Conservation (phyloP, 208 protist species). For the Leishmania amazonensis region DNA sequence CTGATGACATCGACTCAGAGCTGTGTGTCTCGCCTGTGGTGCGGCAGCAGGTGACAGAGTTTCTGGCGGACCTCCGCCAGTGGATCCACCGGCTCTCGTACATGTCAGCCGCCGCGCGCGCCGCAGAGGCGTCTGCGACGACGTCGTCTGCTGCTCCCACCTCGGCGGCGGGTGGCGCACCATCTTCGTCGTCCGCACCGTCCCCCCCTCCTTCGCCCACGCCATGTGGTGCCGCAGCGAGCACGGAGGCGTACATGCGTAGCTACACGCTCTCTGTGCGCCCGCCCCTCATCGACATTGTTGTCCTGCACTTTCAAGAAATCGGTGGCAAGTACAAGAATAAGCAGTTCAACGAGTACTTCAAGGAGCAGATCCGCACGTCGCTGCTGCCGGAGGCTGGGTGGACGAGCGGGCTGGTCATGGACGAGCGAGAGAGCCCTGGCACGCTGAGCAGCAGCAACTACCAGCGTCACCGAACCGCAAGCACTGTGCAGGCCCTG, state of each 20-base stretch:
- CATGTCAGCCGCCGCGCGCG: conserved; percentile 28
- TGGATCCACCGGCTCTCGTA: conserved; percentile 56
- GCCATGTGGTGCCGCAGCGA: neutral
- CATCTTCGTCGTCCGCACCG: neutral
- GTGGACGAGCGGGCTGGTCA: conserved; percentile 79
- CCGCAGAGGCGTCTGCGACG: neutral
- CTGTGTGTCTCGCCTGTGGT: conserved; percentile 11
- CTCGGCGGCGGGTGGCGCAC: neutral
- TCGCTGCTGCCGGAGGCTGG: conserved; percentile 68
- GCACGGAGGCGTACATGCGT: conserved; percentile 14
- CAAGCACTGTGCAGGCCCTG: neutral
- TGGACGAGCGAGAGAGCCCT: conserved; percentile 44
- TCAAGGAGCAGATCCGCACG: conserved; percentile 40
- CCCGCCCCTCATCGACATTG: conserved; percentile 67
- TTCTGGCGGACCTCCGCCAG: conserved; percentile 60
- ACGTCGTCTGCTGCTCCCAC: conserved; percentile 1
- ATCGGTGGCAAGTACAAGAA: conserved; percentile 74
- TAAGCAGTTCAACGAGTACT: conserved; percentile 54
- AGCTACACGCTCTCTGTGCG: conserved; percentile 26
- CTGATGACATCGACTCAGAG: conserved; percentile 11
- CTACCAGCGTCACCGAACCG: neutral
- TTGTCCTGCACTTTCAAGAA: conserved; percentile 89
- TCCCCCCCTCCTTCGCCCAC: neutral
- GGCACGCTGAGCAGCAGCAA: conserved; percentile 18
- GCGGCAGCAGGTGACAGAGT: conserved; percentile 40